These are phyloP conservation scores for Phytophthora constricta DNA, from an alignment of 352 stramenopile species.

Conservation along the genomic window DNA sequence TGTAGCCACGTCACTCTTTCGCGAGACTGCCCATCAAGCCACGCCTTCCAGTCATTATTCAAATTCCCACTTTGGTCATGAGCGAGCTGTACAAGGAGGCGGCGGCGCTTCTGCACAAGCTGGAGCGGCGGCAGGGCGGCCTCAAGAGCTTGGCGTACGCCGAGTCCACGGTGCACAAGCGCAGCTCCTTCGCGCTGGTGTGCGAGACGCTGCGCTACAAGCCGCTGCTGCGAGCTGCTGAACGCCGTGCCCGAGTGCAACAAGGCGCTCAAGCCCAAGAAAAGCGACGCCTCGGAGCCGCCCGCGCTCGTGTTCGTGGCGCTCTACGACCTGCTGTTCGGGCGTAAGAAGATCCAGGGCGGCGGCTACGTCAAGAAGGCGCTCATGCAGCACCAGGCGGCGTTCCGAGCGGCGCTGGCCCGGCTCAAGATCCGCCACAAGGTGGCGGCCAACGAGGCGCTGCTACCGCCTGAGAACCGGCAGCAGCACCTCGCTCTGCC, in stretches of 20 bases:
- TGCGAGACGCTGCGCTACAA: slow-evolving; percentile 91
- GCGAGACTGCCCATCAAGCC: background rate
- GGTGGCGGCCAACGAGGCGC: slow-evolving; percentile 76
- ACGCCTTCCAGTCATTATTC: too few species aligned
- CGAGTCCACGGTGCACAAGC: slow-evolving; percentile 84
- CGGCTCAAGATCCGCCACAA: slow-evolving; percentile 86
- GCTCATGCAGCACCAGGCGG: slow-evolving; percentile 76
- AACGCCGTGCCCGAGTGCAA: slow-evolving; percentile 73
- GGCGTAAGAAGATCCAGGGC: slow-evolving; percentile 85
- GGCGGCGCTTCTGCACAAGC: slow-evolving; percentile 75
- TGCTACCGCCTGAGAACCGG: slow-evolving; percentile 83
- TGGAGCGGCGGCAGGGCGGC: slow-evolving; percentile 76
- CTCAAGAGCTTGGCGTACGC: slow-evolving; percentile 89
- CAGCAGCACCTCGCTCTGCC: slow-evolving; percentile 71
- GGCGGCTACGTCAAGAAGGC: slow-evolving; percentile 89
- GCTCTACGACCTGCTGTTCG: slow-evolving; percentile 90
- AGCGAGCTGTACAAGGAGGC: slow-evolving; percentile 89
- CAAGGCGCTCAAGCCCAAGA: slow-evolving; percentile 67
- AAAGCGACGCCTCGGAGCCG: slow-evolving; percentile 48
- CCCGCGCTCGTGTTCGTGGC: slow-evolving; percentile 79
- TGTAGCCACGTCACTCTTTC: slow-evolving; percentile 5
- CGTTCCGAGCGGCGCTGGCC: slow-evolving; percentile 76
- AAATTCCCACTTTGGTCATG: too few species aligned
- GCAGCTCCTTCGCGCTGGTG: slow-evolving; percentile 89
- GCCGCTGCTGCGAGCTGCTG: slow-evolving; percentile 78